phyloP scores from a whole-genome alignment of 2,329 filamentous ascomycete species.

The Aspergillus tamarii region DNA sequence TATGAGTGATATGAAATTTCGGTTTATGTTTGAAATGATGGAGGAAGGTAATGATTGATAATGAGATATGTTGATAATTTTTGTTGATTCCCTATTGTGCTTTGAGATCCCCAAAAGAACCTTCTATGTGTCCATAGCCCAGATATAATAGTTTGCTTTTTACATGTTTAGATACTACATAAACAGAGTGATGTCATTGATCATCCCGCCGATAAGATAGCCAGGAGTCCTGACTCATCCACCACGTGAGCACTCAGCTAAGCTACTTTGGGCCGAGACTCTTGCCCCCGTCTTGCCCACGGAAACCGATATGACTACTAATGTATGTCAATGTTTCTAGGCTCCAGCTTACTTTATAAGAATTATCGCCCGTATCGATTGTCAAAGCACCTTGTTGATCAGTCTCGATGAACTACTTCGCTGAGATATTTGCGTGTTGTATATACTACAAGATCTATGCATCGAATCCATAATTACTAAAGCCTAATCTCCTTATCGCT shows the following conservation, averaged over 20 bases:
- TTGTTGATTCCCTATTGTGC: background rate
- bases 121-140: background rate
- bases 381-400: background rate
- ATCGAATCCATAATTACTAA: background rate
- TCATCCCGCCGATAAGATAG: background rate
- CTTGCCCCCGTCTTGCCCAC: background rate
- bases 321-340: background rate
- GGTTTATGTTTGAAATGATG: background rate
- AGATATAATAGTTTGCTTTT: background rate
- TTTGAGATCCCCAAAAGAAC: background rate
- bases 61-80: conserved; percentile 16
- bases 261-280: background rate
- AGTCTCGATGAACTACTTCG: background rate
- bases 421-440: background rate
- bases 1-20: background rate
- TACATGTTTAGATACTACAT: background rate
- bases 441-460: background rate
- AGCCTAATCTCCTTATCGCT: conserved; percentile 3
- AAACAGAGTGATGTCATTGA: background rate
- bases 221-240: background rate
- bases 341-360: background rate
- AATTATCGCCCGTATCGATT: background rate
- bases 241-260: background rate
- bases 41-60: conserved; percentile 15
- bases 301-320: background rate